Evolutionary conservation across 1,284 basidiomycete species (phyloP), one percentile per base, ranked within the genome.

Genomic region (Trametes versicolor): DNA sequence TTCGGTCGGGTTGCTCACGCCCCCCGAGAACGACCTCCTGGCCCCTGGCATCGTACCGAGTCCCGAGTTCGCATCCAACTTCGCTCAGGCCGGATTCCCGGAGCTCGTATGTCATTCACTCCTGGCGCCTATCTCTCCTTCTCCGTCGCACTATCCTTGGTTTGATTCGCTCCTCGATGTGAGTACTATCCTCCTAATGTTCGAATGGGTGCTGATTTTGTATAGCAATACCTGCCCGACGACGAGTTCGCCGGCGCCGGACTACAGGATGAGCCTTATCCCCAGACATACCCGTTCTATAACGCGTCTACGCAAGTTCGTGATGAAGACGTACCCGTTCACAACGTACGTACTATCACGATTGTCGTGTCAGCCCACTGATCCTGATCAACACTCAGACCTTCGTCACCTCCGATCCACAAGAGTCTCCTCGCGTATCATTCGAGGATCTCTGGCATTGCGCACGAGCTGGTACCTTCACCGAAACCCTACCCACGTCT

Each of bases 1-100:
- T 23, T 39, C 52, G 37, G n/a, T 4, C 4, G 37, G 29, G 13
- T 36, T 54, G 6, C 52, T 55, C 25, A 36, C 17, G 13, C 53
- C 41, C 17, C 25, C 53, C 13, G 39, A 45, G 37, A 19, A 13
- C 37, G 9, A n/a, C 37, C 4, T 1, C 17, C 32, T 43, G 7
- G 25, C 13, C 1, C 6, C 29, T 9, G 2, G 15, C 13, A 1
- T 50, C 2, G 48, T 19, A 17, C 27, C 27, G 4, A 55, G 39
- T 19, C 39, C 53, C 37, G 53, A 55, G 53, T 55, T 55, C 21
- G 37, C 53, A 2, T 55, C 53, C 7, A 55, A 55, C 27, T 43
- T 55, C 39, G 25, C 39, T 4, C 36, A n/a, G 25, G 23, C 37
- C 19, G 23, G 36, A 9, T 54, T 54, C 36, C 23, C 37, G 23